Base-by-base conservation (phyloP, 352 stramenopile species). In the Phytophthora pini region DNA sequence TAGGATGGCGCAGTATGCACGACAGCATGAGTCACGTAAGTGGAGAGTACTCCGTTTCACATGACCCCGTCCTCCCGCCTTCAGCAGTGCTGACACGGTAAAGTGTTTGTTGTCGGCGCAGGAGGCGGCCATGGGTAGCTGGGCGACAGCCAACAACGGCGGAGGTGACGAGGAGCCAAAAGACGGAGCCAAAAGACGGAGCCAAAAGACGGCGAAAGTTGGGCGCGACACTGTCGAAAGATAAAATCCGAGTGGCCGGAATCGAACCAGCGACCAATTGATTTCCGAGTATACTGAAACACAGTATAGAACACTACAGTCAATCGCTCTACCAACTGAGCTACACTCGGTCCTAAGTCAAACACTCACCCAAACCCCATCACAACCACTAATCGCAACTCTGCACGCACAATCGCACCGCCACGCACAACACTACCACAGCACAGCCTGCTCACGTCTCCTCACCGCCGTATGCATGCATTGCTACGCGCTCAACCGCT, bases 281-380 rank as follows among this genome's bases (percentile, higher is more conserved):
- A 40, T 40, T 40, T 40, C 34, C 34, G 5, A 40, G 34, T 40
- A 40, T 40, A 40, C 34, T 40, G 34, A 40, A 40, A 13, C 34
- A 40, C 34, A 40, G 34, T 40, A 40, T 40, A 40, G 34, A 40
- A 40, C 34, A 40, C 34, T 40, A 40, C 34, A 40, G 34, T 40
- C 34, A 40, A 40, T 40, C 34, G 5, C 34, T 40, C 34, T 40
- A 40, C 34, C 34, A 40, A 40, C 34, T 40, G 34, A 40, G 34
- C 34, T 40, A 40, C 34, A 40, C 34, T 40, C 34, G 34, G 34
- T 40, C 34, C 34, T 40, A 40, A 40, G 9, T 40, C 34, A 40
- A 40, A 4, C 9, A 40, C 34, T 31, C 34, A 40, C 34, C 7
- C 34, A 40, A 40, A 15, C 9, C 0, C 13, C 34, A 15, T 40